phyloP scores from a whole-genome alignment of 2,329 filamentous ascomycete genomes.

The Fusarium sp. region DNA sequence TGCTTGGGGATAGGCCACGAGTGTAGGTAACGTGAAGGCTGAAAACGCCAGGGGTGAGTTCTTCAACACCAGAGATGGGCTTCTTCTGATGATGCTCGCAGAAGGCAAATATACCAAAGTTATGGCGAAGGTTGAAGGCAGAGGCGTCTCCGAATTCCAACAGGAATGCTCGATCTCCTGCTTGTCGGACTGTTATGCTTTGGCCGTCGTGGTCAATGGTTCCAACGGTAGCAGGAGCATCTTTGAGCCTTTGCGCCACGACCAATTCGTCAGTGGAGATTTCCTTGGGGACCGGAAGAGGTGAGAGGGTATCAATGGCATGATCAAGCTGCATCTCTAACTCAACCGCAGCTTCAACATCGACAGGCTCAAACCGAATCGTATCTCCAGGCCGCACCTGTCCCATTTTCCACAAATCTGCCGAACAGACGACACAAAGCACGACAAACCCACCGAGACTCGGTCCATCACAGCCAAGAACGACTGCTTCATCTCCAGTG shows the following conservation, averaged over 20 bases:
- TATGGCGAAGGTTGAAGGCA: constrained; percentile 51
- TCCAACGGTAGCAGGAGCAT: constrained; percentile 27
- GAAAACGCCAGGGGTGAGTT: constrained; percentile 53
- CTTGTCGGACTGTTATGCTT: constrained; percentile 45
- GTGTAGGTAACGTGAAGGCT: constrained; percentile 52
- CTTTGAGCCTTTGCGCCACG: not conserved
- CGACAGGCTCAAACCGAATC: constrained; percentile 51
- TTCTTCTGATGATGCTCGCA: constrained; percentile 48
- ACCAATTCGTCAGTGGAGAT: not conserved
- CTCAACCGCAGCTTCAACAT: constrained; percentile 42
- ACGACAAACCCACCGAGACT: constrained; percentile 58
- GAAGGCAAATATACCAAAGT: constrained; percentile 53
- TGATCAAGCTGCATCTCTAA: constrained; percentile 41
- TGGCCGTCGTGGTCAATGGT: constrained; percentile 29
- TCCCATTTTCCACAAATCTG: constrained; percentile 59
- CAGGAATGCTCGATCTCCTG: constrained; percentile 53
- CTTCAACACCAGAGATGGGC: constrained; percentile 49
- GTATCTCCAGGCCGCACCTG: constrained; percentile 56
- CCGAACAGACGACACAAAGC: constrained; percentile 54
- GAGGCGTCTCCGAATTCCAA: constrained; percentile 51
- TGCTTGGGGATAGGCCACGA: constrained; percentile 28
- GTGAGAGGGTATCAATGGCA: constrained; percentile 41
- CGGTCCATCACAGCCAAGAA: constrained; percentile 56
- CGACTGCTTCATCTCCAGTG: constrained; percentile 57
- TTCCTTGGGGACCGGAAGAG: not conserved